Conservation (phyloP, 768 basidiomycete species). For the Lactifluus volemus region DNA sequence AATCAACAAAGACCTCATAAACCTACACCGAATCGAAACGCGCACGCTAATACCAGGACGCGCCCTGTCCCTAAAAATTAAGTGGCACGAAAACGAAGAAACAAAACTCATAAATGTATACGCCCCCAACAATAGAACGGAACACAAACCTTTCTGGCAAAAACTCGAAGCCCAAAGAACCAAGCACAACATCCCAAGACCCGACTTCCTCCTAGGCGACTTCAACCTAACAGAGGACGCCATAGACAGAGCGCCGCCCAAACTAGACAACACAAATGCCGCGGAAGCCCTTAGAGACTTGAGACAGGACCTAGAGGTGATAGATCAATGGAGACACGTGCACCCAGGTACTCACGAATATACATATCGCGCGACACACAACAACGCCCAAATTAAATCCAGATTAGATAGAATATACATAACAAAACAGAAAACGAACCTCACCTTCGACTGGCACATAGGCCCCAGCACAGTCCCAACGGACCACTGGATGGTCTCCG, state of each 20-base stretch:
- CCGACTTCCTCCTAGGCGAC: neutral
- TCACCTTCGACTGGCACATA: neutral
- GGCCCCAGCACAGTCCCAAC: neutral
- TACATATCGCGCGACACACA: neutral
- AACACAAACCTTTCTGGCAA: neutral
- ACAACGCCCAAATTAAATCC: neutral
- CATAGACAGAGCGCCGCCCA: neutral
- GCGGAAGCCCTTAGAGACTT: neutral
- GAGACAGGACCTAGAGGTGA: fast-evolving
- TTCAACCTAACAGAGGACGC: neutral
- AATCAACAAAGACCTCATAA: neutral
- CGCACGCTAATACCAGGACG: neutral
- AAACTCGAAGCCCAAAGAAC: neutral
- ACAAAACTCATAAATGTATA: neutral
- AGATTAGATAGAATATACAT: neutral
- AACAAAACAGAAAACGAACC: neutral
- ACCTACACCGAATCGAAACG: fast-evolving
- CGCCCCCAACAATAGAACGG: neutral
- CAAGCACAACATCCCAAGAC: too few relatives aligned
- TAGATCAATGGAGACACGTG: neutral
- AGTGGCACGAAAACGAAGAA: constrained; percentile 12
- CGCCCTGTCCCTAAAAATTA: neutral
- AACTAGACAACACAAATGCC: neutral
- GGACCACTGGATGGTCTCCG: neutral
- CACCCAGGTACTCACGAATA: neutral